A percentile compares a stretch with the other conserved stretches of the same genome.
phyloP scores from a whole-genome alignment of 1,284 basidiomycete genomes.

The Amylostereum chailletii region DNA sequence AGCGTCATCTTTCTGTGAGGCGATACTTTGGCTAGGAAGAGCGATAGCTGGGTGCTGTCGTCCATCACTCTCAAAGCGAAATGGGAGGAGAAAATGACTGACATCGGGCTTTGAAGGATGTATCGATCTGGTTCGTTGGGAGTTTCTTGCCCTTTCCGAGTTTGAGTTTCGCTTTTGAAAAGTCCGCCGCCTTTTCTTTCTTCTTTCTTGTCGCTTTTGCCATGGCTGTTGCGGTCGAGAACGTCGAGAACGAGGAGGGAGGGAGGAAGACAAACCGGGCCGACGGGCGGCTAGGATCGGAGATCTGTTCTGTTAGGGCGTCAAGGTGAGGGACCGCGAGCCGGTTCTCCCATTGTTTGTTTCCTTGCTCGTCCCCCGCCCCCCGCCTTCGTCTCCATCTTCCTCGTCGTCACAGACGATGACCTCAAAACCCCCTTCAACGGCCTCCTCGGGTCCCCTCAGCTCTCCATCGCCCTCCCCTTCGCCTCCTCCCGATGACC shows the following conservation, averaged over 20 bases:
- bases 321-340: neutral
- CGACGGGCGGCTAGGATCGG: neutral
- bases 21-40: conserved; percentile 79
- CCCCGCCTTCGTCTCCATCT: conserved; percentile 7
- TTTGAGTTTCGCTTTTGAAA: conserved; percentile 93
- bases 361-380: too few relatives aligned
- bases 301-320: neutral
- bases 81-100: conserved; percentile 15
- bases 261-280: neutral
- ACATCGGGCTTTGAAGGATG: conserved; percentile 93
- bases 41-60: conserved; percentile 64
- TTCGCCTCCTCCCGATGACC: conserved; percentile 17
- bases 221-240: conserved; percentile 33
- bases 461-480: conserved; percentile 50
- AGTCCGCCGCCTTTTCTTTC: conserved; percentile 85
- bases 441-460: conserved; percentile 53
- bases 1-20: conserved; percentile 39
- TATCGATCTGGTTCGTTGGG: conserved; percentile 84
- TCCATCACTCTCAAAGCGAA: neutral
- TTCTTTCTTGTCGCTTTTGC: conserved; percentile 83
- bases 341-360: neutral
- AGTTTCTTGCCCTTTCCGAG: conserved; percentile 90
- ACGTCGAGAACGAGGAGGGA: neutral
- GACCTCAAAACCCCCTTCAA: conserved; percentile 33
- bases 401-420: conserved; percentile 29